A percentile compares a stretch with the other conserved stretches of the same genome.
Conservation (phyloP, 2,329 filamentous ascomycete species). For the Hypoxylon sp. region DNA sequence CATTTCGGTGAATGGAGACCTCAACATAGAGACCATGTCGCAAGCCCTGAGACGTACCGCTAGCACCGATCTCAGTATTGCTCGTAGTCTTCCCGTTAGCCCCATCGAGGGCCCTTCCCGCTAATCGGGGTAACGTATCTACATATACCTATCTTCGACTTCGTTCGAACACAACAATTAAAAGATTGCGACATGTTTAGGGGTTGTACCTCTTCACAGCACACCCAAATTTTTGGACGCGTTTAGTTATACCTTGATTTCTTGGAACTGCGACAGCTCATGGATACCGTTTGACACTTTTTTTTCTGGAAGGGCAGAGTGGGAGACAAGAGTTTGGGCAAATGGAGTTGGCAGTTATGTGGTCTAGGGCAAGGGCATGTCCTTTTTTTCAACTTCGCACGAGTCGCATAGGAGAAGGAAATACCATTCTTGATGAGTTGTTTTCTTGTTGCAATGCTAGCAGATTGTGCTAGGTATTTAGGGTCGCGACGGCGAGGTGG, state of each 20-base stretch:
- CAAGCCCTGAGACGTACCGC: slow-evolving; percentile 89
- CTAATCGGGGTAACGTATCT: slow-evolving; percentile 36
- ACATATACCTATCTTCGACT: slow-evolving; percentile 3
- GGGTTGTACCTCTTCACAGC: slow-evolving; percentile 7
- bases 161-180: slow-evolving; percentile 1
- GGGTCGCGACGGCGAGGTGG: background rate
- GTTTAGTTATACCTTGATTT: slow-evolving; percentile 40
- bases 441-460: slow-evolving; percentile 17
- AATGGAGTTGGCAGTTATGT: slow-evolving; percentile 46
- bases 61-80: slow-evolving; percentile 79
- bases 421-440: slow-evolving; percentile 43
- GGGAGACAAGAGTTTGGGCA: slow-evolving; percentile 42
- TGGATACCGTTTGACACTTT: slow-evolving; percentile 52
- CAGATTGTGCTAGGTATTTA: slow-evolving; percentile 27
- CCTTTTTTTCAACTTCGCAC: slow-evolving; percentile 20
- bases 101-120: slow-evolving; percentile 65
- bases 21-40: slow-evolving; percentile 94
- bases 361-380: slow-evolving; percentile 34
- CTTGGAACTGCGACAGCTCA: slow-evolving; percentile 44
- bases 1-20: slow-evolving; percentile 72
- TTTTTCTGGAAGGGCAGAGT: slow-evolving; percentile 35
- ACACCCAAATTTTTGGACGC: slow-evolving; percentile 31
- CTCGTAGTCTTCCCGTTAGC: slow-evolving; percentile 71
- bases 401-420: slow-evolving; percentile 30
- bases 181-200: slow-evolving; percentile 36